phyloP scores from a whole-genome alignment of 1,284 basidiomycete species.

The Cryptococcus sp. region DNA sequence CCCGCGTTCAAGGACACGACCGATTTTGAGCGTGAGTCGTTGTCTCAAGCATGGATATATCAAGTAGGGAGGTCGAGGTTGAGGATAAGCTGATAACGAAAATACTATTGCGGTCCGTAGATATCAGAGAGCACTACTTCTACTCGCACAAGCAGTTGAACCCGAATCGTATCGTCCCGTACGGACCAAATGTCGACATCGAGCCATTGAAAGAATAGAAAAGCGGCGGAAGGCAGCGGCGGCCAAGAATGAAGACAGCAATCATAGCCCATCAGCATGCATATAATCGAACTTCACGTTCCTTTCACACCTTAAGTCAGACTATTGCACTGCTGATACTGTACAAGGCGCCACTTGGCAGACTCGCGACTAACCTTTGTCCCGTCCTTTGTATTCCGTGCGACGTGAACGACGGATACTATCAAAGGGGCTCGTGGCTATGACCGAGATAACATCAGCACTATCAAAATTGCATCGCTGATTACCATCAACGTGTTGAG shows the following conservation, averaged over 20 bases:
- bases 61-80: background rate
- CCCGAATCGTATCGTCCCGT: constrained; percentile 70
- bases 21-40: constrained; percentile 64
- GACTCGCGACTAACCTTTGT: constrained; percentile 18
- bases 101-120: too few species aligned
- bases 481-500: too few species aligned
- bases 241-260: too few species aligned
- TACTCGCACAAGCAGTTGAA: constrained; percentile 63
- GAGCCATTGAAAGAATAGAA: constrained; percentile 58
- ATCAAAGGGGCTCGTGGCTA: too few species aligned
- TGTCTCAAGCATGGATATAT: background rate
- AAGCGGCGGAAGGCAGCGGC: background rate
- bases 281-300: background rate
- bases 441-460: too few species aligned
- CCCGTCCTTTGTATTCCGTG: constrained; percentile 17
- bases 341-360: background rate
- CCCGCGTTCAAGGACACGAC: constrained; percentile 86
- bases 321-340: background rate
- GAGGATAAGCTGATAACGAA: too few species aligned
- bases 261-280: too few species aligned
- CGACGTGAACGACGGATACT: background rate
- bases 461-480: too few species aligned
- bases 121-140: constrained; percentile 85
- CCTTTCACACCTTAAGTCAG: background rate
- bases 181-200: constrained; percentile 71